These are phyloP conservation scores for Hygrocybe punicea DNA, from an alignment of 768 basidiomycete species.

Conservation along the genomic window DNA sequence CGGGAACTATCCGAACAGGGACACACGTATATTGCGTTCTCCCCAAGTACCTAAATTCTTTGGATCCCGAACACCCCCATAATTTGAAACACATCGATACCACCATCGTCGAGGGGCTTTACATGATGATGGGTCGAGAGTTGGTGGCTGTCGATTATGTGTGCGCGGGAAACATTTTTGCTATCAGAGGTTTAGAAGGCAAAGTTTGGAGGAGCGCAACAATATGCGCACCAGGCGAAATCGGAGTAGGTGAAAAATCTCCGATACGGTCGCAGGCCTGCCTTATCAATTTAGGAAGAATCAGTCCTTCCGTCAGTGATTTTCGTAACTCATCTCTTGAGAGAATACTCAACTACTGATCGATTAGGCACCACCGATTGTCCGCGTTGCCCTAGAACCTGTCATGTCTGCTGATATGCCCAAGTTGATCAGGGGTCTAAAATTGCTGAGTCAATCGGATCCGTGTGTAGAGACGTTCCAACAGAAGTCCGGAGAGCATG, in stretches of 20 bases:
- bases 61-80: conserved; percentile 59
- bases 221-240: conserved; percentile 63
- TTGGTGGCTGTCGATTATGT: conserved; percentile 81
- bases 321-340: neutral
- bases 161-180: conserved; percentile 91
- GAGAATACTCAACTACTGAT: conserved; percentile 5
- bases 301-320: conserved; percentile 57
- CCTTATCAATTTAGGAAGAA: conserved; percentile 77
- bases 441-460: conserved; percentile 88
- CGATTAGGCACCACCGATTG: conserved; percentile 77
- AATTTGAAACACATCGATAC: conserved; percentile 64
- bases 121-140: conserved; percentile 98
- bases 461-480: conserved; percentile 97
- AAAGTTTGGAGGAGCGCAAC: conserved; percentile 90
- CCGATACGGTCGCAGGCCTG: conserved; percentile 42
- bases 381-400: conserved; percentile 92
- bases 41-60: conserved; percentile 75
- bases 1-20: conserved; percentile 72
- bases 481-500: conserved; percentile 95
- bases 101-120: conserved; percentile 70
- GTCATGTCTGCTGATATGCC: conserved; percentile 79
- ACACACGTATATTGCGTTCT: conserved; percentile 68
- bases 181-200: conserved; percentile 84
- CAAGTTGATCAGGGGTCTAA: conserved; percentile 81
- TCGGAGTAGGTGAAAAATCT: conserved; percentile 38